Base-by-base conservation (phyloP, 1,284 basidiomycete genomes). In the Hemileia vastatrix region DNA sequence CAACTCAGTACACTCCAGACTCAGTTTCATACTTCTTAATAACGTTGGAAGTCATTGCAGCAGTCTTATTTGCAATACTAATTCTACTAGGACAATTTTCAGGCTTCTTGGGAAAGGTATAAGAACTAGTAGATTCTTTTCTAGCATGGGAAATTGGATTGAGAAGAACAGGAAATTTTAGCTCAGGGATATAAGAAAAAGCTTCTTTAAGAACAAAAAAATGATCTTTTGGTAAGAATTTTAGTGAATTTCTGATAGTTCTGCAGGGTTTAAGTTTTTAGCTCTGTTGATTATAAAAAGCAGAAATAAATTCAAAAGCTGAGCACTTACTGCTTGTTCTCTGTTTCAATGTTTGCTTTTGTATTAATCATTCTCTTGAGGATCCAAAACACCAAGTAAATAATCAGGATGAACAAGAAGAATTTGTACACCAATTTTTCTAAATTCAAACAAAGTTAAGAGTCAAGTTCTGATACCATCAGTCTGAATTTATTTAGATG, bases 181-280 rank as follows among this genome's bases (percentile, higher is more conserved):
- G 81, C 70, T 97, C 93, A 65, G 83, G 82, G 52, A 83, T 78
- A 80, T 93, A 98, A 15, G 93, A 94, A 19, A 93, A 90, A 43
- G 83, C 83, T 43, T 95, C 92, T 81, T 98, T 97, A 82, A 97
- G 85, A 79, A 88, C 87, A 68, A 98, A 96, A 81, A 56, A 87
- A 86, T n/a, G n/a, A n/a, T 79, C 93, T 90, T 76, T 83, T 84
- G 76, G 88, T 89, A 85, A 96, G 88, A 64, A 69, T 67, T 64
- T 66, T n/a, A n/a, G n/a, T n/a, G n/a, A n/a, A n/a, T n/a, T n/a
- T n/a, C n/a, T n/a, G n/a, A n/a, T n/a, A n/a, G n/a, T n/a, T n/a
- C n/a, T n/a, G n/a, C n/a, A 89, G 75, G 90, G 86, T 69, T 89
- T 92, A 87, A 92, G 90, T 49, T 89, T 86, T 77, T 90, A 89